phyloP scores from a whole-genome alignment of 2,329 filamentous ascomycete species.

The Sporothrix curviconia region DNA sequence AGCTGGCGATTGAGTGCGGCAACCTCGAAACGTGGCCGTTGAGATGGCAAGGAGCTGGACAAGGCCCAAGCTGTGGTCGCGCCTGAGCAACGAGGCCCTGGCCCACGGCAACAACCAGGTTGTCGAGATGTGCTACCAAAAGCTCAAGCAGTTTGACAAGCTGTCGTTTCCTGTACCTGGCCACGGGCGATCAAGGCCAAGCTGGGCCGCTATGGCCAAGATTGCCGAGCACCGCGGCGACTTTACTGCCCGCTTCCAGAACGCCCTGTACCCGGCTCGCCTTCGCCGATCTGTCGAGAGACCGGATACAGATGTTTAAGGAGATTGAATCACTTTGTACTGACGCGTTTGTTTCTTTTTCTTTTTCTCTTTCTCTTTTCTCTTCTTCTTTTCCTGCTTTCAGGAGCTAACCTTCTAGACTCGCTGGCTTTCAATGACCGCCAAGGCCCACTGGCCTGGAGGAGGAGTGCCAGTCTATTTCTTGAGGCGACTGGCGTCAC shows the following conservation, averaged over 20 bases:
- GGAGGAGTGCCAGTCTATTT: slow-evolving; percentile 85
- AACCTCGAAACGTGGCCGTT: slow-evolving; percentile 94
- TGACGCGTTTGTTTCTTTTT: slow-evolving; percentile 31
- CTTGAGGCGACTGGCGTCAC: slow-evolving; percentile 83
- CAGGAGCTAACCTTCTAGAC: too few species aligned
- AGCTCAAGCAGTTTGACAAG: slow-evolving; percentile 95
- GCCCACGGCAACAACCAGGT: slow-evolving; percentile 94
- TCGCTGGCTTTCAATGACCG: slow-evolving; percentile 93
- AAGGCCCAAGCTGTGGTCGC: slow-evolving; percentile 82
- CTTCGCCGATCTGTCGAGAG: slow-evolving; percentile 88
- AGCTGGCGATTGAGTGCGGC: slow-evolving; percentile 94
- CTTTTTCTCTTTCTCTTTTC: slow-evolving; percentile 8
- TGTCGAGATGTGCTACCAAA: slow-evolving; percentile 98
- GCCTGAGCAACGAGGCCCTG: slow-evolving; percentile 78
- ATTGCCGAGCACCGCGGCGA: slow-evolving; percentile 97
- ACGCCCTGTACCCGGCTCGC: slow-evolving; percentile 84
- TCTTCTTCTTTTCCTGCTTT: slow-evolving; percentile 1
- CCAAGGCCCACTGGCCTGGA: slow-evolving; percentile 84
- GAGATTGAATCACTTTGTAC: slow-evolving; percentile 97
- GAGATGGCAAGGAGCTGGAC: slow-evolving; percentile 97
- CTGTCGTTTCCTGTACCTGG: slow-evolving; percentile 92
- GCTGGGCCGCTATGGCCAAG: slow-evolving; percentile 90
- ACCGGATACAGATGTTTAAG: slow-evolving; percentile 97
- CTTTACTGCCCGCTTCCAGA: slow-evolving; percentile 94
- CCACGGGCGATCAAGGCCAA: slow-evolving; percentile 90